phyloP scores from a whole-genome alignment of 164 flowering plant species.

The Nymphaea thermarum region DNA sequence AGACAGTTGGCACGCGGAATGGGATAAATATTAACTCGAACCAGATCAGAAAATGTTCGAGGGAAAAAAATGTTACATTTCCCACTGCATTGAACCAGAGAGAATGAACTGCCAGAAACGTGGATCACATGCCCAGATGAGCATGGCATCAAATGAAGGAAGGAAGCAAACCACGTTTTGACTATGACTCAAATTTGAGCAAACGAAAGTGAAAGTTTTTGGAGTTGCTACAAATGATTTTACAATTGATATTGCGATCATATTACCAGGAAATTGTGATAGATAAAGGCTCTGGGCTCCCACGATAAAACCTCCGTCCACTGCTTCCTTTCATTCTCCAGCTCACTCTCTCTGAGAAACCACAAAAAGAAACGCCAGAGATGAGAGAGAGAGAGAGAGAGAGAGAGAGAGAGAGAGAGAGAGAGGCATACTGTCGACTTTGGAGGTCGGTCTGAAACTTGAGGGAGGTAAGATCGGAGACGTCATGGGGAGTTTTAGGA shows the following conservation, averaged over 20 bases:
- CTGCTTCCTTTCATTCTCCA: slow-evolving; percentile 24
- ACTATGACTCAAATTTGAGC: background rate
- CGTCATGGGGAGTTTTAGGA: slow-evolving; percentile 6
- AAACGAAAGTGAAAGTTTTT: too few relatives aligned
- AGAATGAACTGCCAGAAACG: background rate
- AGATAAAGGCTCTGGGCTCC: slow-evolving; percentile 89
- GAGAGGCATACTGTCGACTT: slow-evolving; percentile 17
- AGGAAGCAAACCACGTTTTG: background rate
- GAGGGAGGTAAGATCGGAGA: slow-evolving; percentile 43
- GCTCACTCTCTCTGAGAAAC: slow-evolving; percentile 16
- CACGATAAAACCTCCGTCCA: slow-evolving; percentile 92
- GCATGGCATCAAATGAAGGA: background rate
- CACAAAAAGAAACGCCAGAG: slow-evolving; percentile 1
- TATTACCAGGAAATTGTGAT: slow-evolving; percentile 79
- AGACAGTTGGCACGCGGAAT: too few relatives aligned
- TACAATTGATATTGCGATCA: background rate
- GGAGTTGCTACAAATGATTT: too few relatives aligned
- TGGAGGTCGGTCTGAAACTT: slow-evolving; percentile 8
- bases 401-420: background rate
- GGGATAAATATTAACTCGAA: too few relatives aligned
- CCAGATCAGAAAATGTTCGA: too few relatives aligned
- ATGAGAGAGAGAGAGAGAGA: background rate
- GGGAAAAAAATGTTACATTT: too few relatives aligned
- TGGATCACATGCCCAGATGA: background rate
- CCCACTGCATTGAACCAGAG: background rate